These are phyloP conservation scores for Extremus antarcticus DNA, from an alignment of 495 filamentous ascomycete species.

Conservation along the genomic window DNA sequence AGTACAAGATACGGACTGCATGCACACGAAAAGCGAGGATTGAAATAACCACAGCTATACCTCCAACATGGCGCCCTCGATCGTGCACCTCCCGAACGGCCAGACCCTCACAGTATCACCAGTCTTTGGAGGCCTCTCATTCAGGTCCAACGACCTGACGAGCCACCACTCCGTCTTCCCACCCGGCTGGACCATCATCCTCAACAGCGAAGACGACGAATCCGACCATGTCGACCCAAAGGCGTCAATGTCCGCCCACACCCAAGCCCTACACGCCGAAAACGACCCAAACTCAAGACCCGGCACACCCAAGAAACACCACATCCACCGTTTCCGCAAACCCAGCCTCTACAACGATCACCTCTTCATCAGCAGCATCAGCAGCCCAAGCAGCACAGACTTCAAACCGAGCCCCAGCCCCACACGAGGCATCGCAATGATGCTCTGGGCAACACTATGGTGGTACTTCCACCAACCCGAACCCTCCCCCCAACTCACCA, in stretches of 20 bases:
- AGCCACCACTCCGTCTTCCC: conserved; percentile 60
- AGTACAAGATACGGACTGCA: too few relatives aligned
- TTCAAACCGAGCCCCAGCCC: conserved; percentile 70
- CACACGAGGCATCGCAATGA: conserved; percentile 81
- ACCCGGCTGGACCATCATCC: conserved; percentile 76
- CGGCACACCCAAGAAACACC: conserved; percentile 20
- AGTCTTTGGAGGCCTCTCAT: conserved; percentile 78
- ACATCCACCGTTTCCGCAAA: conserved; percentile 52
- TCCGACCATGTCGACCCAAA: conserved; percentile 22
- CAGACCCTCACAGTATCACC: conserved; percentile 68
- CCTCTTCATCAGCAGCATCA: conserved; percentile 84
- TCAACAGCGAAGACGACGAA: conserved; percentile 57
- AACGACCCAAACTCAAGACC: conserved; percentile 16
- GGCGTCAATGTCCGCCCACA: conserved; percentile 6
- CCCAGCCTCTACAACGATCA: conserved; percentile 70
- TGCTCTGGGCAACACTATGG: conserved; percentile 87
- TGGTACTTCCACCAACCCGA: conserved; percentile 90
- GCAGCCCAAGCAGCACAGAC: conserved; percentile 65
- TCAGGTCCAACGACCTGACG: conserved; percentile 69
- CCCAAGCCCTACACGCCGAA: neutral
- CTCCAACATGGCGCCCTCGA: conserved; percentile 30
- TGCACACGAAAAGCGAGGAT: too few relatives aligned
- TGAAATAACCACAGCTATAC: neutral
- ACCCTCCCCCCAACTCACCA: conserved; percentile 45
- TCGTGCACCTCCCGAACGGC: conserved; percentile 70